Evolutionary conservation across 2,329 filamentous ascomycete genomes (phyloP).

Genomic region (Arthrinium phaeospermum): DNA sequence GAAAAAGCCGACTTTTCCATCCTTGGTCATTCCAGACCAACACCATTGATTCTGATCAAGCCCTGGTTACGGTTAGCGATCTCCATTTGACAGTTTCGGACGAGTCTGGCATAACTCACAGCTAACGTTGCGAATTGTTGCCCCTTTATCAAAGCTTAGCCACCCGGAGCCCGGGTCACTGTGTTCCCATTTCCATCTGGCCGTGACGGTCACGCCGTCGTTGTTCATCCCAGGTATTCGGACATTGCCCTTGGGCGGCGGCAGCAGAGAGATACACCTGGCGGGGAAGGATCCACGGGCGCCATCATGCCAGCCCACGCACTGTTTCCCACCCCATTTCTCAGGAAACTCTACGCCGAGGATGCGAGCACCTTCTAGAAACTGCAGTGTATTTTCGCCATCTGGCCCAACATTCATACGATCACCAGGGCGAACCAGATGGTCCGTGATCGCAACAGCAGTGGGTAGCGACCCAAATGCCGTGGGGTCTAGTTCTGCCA

Average conservation of each 20-base stretch:
- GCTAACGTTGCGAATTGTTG: conserved; percentile 55
- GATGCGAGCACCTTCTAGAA: conserved; percentile 41
- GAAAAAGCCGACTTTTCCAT: conserved; percentile 60
- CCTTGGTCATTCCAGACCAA: conserved; percentile 59
- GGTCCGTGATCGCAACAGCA: conserved; percentile 42
- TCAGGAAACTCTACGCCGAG: conserved; percentile 41
- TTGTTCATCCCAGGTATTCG: conserved; percentile 28
- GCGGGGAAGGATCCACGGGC: conserved; percentile 35
- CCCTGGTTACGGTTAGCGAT: conserved; percentile 38
- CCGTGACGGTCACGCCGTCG: conserved; percentile 33
- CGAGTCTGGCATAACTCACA: conserved; percentile 46
- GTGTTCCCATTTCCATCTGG: conserved; percentile 40
- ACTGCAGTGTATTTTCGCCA: conserved; percentile 41
- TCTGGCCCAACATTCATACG: conserved; percentile 42
- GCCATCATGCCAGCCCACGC: conserved; percentile 42
- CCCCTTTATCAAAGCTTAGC: conserved; percentile 50
- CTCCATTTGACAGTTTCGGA: background rate
- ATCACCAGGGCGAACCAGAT: conserved; percentile 42
- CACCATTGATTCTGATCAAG: conserved; percentile 58
- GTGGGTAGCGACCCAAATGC: conserved; percentile 36
- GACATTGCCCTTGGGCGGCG: conserved; percentile 32
- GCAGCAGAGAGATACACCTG: conserved; percentile 36
- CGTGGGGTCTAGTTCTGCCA: conserved; percentile 35
- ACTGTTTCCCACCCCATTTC: conserved; percentile 43
- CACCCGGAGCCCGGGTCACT: conserved; percentile 38